Conservation (phyloP, 768 basidiomycete species). For the Phanerochaete carnosa region DNA sequence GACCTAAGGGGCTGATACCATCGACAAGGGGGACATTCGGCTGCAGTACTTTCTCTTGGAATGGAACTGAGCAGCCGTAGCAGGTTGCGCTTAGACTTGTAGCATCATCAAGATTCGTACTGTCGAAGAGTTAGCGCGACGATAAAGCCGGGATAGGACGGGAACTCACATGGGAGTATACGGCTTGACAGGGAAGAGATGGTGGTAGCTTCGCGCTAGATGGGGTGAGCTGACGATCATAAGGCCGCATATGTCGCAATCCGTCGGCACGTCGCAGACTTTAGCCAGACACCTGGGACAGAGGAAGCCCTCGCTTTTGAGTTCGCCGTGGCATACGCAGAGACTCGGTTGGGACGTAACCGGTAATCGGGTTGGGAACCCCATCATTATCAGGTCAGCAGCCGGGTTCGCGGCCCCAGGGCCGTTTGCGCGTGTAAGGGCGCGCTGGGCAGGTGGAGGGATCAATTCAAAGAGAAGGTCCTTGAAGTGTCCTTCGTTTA, state of each 20-base stretch:
- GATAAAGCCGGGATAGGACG: conserved; percentile 2
- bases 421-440: conserved; percentile 44
- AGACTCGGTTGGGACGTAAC: conserved; percentile 78
- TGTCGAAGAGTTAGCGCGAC: conserved; percentile 21
- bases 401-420: conserved; percentile 53
- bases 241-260: conserved; percentile 94
- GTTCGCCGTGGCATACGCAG: conserved; percentile 90
- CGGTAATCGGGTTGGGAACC: conserved; percentile 91
- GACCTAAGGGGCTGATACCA: conserved; percentile 78
- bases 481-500: conserved; percentile 97
- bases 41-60: conserved; percentile 45
- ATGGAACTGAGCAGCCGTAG: conserved; percentile 75
- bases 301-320: conserved; percentile 91
- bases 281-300: conserved; percentile 93
- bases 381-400: conserved; percentile 98
- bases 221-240: conserved; percentile 99
- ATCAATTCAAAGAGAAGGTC: conserved; percentile 95
- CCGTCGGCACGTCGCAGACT: conserved; percentile 97
- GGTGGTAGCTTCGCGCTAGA: conserved; percentile 92
- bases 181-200: conserved; percentile 90
- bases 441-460: conserved; percentile 85
- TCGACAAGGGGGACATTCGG: conserved; percentile 40
- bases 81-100: conserved; percentile 44
- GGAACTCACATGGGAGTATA: conserved; percentile 76
- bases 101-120: conserved; percentile 37